These are phyloP conservation scores for Moesziomyces sp. DNA, from an alignment of 1,284 basidiomycete genomes.

Conservation along the genomic window DNA sequence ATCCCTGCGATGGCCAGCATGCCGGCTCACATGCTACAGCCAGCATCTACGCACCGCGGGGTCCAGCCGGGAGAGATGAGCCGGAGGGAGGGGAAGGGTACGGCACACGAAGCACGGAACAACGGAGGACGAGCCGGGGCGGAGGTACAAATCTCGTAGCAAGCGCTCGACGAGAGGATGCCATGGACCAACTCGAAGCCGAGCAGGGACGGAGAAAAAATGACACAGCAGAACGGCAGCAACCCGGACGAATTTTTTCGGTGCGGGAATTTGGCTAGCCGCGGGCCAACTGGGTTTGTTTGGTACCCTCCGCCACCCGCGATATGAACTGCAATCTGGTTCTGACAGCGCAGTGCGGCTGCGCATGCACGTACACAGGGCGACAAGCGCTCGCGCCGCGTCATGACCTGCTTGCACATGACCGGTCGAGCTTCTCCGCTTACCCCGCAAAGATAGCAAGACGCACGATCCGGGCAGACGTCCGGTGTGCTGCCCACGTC, in stretches of 20 bases:
- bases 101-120: too few species aligned
- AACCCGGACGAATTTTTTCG: constrained; percentile 1
- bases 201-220: neutral
- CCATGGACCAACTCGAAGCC: constrained; percentile 15
- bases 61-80: neutral
- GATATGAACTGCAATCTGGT: constrained; percentile 19
- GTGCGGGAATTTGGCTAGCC: constrained; percentile 19
- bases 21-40: neutral
- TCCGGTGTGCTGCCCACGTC: constrained; percentile 1
- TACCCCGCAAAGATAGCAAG: constrained; percentile 13
- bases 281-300: constrained; percentile 16
- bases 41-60: too few species aligned
- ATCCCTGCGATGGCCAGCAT: neutral
- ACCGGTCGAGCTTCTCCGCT: constrained; percentile 3
- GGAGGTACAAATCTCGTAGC: too few species aligned
- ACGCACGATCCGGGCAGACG: constrained; percentile 8
- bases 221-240: neutral
- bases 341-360: constrained; percentile 15
- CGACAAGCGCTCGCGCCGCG: constrained; percentile 5
- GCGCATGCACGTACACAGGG: constrained; percentile 4
- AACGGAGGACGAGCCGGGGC: too few species aligned
- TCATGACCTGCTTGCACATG: constrained; percentile 14
- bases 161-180: neutral
- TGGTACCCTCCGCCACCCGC: constrained; percentile 11
- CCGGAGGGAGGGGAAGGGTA: too few species aligned